phyloP scores from a whole-genome alignment of 2,329 filamentous ascomycete species.

The Fusarium cicatricum region DNA sequence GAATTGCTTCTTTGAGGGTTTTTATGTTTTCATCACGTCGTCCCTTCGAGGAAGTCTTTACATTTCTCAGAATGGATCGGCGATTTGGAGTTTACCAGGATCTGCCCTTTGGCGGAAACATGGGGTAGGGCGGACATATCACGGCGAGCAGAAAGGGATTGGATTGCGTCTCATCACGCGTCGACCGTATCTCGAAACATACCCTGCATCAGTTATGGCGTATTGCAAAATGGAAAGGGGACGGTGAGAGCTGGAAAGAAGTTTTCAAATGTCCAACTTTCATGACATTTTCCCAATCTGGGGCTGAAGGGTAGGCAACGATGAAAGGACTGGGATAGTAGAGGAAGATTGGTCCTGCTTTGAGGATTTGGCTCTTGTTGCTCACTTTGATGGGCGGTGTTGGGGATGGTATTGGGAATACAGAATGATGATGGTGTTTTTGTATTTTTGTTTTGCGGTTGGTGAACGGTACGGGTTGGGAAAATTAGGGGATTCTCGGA shows the following conservation, averaged over 20 bases:
- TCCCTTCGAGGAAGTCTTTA: constrained; percentile 20
- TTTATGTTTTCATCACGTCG: constrained; percentile 14
- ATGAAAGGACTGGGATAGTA: background rate
- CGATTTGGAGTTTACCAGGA: constrained; percentile 31
- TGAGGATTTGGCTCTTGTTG: constrained; percentile 1
- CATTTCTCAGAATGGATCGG: constrained; percentile 12
- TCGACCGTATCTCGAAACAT: constrained; percentile 37
- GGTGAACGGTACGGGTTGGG: constrained; percentile 19
- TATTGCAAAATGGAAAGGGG: constrained; percentile 27
- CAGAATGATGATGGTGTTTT: constrained; percentile 37
- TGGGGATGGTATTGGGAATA: constrained; percentile 16
- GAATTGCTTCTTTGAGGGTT: constrained; percentile 18
- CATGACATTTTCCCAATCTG: constrained; percentile 7
- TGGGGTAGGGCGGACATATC: constrained; percentile 18
- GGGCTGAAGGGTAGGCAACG: background rate
- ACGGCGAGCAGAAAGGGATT: constrained; percentile 20
- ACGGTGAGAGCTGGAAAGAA: constrained; percentile 20
- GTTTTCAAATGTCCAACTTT: constrained; percentile 31
- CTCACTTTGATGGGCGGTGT: constrained; percentile 5
- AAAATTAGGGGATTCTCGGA: constrained; percentile 38
- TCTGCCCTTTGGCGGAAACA: constrained; percentile 9
- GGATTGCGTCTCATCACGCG: constrained; percentile 32
- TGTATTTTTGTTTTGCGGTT: constrained; percentile 11
- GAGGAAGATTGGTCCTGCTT: background rate
- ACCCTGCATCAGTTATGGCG: constrained; percentile 43